Base-by-base conservation (phyloP, 2,329 filamentous ascomycete species). In the Falciphora oryzae region DNA sequence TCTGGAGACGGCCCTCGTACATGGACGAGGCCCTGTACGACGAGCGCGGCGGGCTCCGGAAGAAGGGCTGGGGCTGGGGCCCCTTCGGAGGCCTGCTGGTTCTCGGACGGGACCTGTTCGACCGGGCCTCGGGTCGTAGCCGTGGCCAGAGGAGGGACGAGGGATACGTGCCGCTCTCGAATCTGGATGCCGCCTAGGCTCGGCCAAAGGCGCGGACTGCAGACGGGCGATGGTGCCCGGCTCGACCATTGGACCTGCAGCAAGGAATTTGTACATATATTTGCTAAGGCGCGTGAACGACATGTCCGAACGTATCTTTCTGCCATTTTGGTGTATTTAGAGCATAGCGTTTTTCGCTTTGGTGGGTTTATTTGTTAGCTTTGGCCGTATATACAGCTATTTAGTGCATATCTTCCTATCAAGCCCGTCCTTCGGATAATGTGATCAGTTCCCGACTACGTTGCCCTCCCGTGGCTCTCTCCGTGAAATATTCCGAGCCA, bases 1-100 rank as follows among this genome's bases (percentile, higher is more conserved):
- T 92, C 74, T 98, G 94, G 93, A 85, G 81, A 67, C 82, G 93
- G 22, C 95, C 95, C 0, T 77, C 78, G 35, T 98, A 93, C 93
- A 94, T 98, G 91, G 86, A 91, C 59, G 86, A 90, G 68, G 84
- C 85, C 8, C 80, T 81, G 18, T 79, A 89, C 38, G 86, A 89
- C 69, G 82, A 83, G 69, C 84, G 84, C 64, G 80, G 81, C 38
- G 78, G 78, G 4, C 69, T 79, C 56, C 73, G 76, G 71, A 76
- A 72, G 68, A 78, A 76, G 71, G 78, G 74, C 68, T 75, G 75
- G 59, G 80, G 81, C 29, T 76, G 76, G 73, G 74, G 75, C 6
- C n/a, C 78, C 7, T 74, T 75, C 59, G 75, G 80, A 7, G 62
- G 62, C 28, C 6, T 83, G 18, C 71, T 80, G 22, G 77, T 76